These are phyloP conservation scores for Sanguinoderma infundibulare DNA, from an alignment of 1,284 basidiomycete species.

Conservation along the genomic window DNA sequence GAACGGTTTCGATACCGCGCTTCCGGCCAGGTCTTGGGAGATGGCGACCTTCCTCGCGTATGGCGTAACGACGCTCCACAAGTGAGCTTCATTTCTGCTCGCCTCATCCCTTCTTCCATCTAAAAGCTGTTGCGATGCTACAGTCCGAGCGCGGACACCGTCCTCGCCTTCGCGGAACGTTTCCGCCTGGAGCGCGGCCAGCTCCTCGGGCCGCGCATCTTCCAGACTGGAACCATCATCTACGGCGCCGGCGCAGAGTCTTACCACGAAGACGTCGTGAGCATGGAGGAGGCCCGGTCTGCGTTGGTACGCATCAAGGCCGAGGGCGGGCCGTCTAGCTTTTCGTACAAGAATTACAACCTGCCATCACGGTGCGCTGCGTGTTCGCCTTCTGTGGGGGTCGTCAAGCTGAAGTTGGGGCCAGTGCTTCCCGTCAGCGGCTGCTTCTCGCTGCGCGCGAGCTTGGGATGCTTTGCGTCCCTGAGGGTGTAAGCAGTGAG, in stretches of 20 bases:
- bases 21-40: slow-evolving; percentile 73
- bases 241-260: slow-evolving; percentile 60
- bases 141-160: slow-evolving; percentile 68
- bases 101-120: neutral
- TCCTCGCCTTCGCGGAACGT: slow-evolving; percentile 64
- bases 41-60: slow-evolving; percentile 76
- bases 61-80: slow-evolving; percentile 78
- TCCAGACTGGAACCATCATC: slow-evolving; percentile 67
- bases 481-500: slow-evolving; percentile 58
- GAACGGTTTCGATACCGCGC: slow-evolving; percentile 52
- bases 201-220: slow-evolving; percentile 70
- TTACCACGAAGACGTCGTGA: slow-evolving; percentile 67
- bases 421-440: slow-evolving; percentile 70
- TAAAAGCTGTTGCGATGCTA: neutral
- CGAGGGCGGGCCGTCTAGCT: slow-evolving; percentile 69
- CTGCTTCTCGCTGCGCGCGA: slow-evolving; percentile 63
- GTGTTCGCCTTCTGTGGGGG: neutral
- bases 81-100: slow-evolving; percentile 45
- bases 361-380: slow-evolving; percentile 58
- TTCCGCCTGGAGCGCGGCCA: slow-evolving; percentile 69
- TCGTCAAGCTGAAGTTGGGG: neutral
- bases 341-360: slow-evolving; percentile 81
- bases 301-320: slow-evolving; percentile 69
- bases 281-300: slow-evolving; percentile 62
- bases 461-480: slow-evolving; percentile 71